Base-by-base conservation (phyloP, 495 filamentous ascomycete genomes). In the Lepidopterella palustris region DNA sequence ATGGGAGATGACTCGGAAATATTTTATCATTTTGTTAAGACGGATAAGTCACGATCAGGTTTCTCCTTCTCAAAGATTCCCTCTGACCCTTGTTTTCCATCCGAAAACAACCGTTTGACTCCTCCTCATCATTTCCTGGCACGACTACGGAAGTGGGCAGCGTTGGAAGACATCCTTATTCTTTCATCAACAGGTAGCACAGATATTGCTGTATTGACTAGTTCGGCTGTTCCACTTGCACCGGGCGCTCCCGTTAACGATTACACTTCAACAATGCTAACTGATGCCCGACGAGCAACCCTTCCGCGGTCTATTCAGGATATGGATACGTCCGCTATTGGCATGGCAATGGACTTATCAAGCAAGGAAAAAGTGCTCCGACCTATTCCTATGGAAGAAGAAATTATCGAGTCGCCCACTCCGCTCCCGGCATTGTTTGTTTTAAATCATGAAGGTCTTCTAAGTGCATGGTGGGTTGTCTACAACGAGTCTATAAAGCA, bases 391-490 rank as follows among this genome's bases (percentile, higher is more conserved):
- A 82, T 80, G 20, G 64, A 72, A 10, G 89, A 91, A 62, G 85
- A 87, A 53, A 86, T 91, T 48, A 72, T 82, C 11, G 82, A 92
- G 54, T 92, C 91, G 2, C 79, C 83, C 11, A 86, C 85, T 1
- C 93, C 95, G 15, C 70, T 96, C n/a, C 95, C 95, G 1, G 90
- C 86, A 2, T 71, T 96, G 13, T 83, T 95, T 77, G 80, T 92
- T 29, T 78, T 99, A 3, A 97, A 93, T 59, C 83, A 96, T 68
- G 89, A 97, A 64, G 93, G 93, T 27, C 76, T 95, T 9, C 77
- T 99, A 6, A 80, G 79, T 23, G 77, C 85, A 20, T 99, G 95
- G 95, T 96, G 91, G 85, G 74, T 97, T 51, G 77, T 97, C 35
- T 96, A 97, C 69, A 81, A 85, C 32, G 90, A 96, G 26, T 87